Conservation (phyloP, 352 stramenopile species). For the Globisporangium spiculum region DNA sequence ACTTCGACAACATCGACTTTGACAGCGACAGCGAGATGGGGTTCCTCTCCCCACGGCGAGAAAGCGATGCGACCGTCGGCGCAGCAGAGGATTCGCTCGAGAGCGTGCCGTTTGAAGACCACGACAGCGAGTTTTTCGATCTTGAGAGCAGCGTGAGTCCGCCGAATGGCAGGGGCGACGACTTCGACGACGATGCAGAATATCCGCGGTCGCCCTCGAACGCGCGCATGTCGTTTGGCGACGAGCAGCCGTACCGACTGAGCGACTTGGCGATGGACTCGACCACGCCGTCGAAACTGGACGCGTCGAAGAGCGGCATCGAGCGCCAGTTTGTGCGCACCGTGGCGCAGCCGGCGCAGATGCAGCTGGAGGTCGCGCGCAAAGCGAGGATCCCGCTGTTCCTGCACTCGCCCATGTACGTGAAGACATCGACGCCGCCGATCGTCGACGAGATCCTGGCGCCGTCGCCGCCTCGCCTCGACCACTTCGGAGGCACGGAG, state of each 20-base stretch:
- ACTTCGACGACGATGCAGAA: constrained; percentile 23
- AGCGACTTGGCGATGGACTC: constrained; percentile 15
- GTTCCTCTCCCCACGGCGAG: constrained; percentile 30
- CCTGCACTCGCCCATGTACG: constrained; percentile 85
- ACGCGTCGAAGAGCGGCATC: constrained; percentile 53
- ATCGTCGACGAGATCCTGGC: constrained; percentile 44
- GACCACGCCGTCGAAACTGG: constrained; percentile 34
- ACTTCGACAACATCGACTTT: constrained; percentile 39
- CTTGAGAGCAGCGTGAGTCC: constrained; percentile 38
- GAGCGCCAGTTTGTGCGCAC: constrained; percentile 70
- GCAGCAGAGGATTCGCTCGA: constrained; percentile 38
- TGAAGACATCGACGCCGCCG: constrained; percentile 59
- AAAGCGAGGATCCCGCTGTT: constrained; percentile 84
- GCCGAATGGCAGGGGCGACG: constrained; percentile 8
- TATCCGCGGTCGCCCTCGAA: constrained; percentile 14
- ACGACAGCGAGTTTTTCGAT: constrained; percentile 44
- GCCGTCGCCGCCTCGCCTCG: constrained; percentile 10
- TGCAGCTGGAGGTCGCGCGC: constrained; percentile 82
- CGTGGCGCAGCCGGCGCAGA: constrained; percentile 73
- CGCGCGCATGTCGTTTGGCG: constrained; percentile 11
- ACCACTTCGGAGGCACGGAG: constrained; percentile 21
- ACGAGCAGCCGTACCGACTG: constrained; percentile 5
- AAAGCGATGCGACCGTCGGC: constrained; percentile 7
- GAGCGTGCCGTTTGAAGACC: constrained; percentile 55
- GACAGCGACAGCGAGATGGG: constrained; percentile 54